Conservation (phyloP, 805 yeast species). For the Saccharomycopsis sp. region DNA sequence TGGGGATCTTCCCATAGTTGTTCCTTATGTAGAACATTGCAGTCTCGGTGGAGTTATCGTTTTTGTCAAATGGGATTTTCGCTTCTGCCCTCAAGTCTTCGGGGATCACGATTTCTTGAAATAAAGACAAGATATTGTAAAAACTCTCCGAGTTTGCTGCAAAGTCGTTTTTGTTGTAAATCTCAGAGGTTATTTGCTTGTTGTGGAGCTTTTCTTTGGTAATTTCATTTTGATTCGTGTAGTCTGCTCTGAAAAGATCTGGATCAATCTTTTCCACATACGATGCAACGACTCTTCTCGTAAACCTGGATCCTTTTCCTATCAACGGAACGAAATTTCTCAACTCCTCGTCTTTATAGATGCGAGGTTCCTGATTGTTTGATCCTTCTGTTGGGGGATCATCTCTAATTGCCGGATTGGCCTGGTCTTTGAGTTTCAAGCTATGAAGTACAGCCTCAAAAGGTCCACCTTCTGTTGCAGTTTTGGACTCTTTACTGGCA, state of each 20-base stretch:
- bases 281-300: constrained; percentile 10
- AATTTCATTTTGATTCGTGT: not conserved
- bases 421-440: not conserved
- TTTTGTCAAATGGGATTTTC: not conserved
- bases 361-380: not conserved
- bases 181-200: not conserved
- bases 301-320: constrained; percentile 14
- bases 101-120: constrained; percentile 9
- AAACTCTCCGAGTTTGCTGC: not conserved
- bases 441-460: not conserved
- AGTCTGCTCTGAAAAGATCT: constrained; percentile 4
- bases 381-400: not conserved
- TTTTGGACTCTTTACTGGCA: not conserved
- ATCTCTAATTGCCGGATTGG: too few relatives aligned
- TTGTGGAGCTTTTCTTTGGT: constrained; percentile 5
- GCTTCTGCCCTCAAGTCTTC: constrained; percentile 5
- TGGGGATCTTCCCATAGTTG: constrained; percentile 33
- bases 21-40: not conserved
- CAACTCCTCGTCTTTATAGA: constrained; percentile 11
- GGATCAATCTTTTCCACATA: constrained; percentile 6
- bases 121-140: constrained; percentile 10
- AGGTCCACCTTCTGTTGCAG: not conserved
- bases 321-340: constrained; percentile 13
- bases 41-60: not conserved
- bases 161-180: constrained; percentile 3